Percentiles rank a stretch among this genome's conserved stretches.
These are phyloP conservation scores for Tulasnella sp. DNA, from an alignment of 768 basidiomycete genomes.

Conservation along the genomic window DNA sequence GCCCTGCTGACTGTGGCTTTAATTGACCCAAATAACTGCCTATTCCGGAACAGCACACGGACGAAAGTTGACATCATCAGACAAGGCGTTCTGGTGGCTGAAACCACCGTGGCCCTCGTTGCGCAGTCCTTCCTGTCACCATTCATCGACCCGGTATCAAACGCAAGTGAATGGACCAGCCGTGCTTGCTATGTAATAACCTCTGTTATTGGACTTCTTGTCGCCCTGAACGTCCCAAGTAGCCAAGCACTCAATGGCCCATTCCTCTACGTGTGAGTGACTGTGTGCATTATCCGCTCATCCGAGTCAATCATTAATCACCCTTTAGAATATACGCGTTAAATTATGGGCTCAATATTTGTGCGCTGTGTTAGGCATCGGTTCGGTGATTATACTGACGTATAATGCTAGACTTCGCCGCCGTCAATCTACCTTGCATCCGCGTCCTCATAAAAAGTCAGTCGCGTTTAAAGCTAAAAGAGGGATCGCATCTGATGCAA, in stretches of 20 bases:
- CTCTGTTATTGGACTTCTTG: conserved; percentile 58
- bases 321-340: conserved; percentile 46
- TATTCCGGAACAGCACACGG: conserved; percentile 35
- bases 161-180: conserved; percentile 72
- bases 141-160: conserved; percentile 66
- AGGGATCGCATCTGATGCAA: conserved; percentile 23
- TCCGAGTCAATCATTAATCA: neutral
- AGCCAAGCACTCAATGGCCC: conserved; percentile 51
- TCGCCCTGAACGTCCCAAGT: conserved; percentile 57
- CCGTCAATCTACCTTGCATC: conserved; percentile 52
- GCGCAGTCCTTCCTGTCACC: conserved; percentile 59
- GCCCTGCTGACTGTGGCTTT: conserved; percentile 62
- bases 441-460: conserved; percentile 61
- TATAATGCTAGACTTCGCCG: conserved; percentile 53
- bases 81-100: conserved; percentile 56
- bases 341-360: conserved; percentile 66
- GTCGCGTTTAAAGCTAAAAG: conserved; percentile 32
- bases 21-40: conserved; percentile 66
- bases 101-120: conserved; percentile 57
- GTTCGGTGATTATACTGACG: conserved; percentile 23
- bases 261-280: conserved; percentile 59
- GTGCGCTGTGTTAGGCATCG: conserved; percentile 42
- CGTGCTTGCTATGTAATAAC: conserved; percentile 67
- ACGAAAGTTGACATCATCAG: conserved; percentile 54
- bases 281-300: neutral